Percentiles rank a stretch among this genome's conserved stretches.
Evolutionary conservation across 2,329 filamentous ascomycete species (phyloP).

Genomic region (Amauroascus niger): DNA sequence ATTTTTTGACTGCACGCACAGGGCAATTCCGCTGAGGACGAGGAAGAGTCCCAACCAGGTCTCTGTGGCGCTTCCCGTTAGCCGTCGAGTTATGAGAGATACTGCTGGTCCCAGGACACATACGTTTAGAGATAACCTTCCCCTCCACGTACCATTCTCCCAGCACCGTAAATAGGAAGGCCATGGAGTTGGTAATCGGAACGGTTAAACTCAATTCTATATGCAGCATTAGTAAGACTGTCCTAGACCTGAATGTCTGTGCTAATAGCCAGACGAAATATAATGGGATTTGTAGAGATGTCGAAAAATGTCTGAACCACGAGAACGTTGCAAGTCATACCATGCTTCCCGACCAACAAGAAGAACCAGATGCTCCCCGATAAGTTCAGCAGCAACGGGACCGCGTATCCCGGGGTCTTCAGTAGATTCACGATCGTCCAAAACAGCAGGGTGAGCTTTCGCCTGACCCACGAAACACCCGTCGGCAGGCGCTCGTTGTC

Average conservation of each 20-base stretch:
- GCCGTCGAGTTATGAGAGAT: no score
- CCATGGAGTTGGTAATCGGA: conserved; percentile 86
- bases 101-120: conserved; percentile 21
- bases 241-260: no score
- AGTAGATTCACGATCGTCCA: conserved; percentile 72
- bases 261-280: no score
- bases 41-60: conserved; percentile 74
- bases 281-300: neutral
- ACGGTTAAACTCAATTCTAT: conserved; percentile 85
- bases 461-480: conserved; percentile 50
- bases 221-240: neutral
- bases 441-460: conserved; percentile 54
- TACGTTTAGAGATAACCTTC: conserved; percentile 77
- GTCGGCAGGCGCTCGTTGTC: conserved; percentile 15
- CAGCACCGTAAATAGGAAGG: conserved; percentile 89
- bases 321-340: no score
- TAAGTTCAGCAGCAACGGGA: conserved; percentile 76
- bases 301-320: neutral
- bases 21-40: conserved; percentile 66
- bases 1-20: conserved; percentile 59
- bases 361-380: conserved; percentile 98
- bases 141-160: conserved; percentile 92
- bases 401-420: conserved; percentile 68
- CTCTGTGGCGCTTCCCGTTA: conserved; percentile 53
- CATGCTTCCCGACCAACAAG: conserved; percentile 79